Evolutionary conservation across 768 basidiomycete genomes (phyloP).

Genomic region (Tephrocybe sp.): DNA sequence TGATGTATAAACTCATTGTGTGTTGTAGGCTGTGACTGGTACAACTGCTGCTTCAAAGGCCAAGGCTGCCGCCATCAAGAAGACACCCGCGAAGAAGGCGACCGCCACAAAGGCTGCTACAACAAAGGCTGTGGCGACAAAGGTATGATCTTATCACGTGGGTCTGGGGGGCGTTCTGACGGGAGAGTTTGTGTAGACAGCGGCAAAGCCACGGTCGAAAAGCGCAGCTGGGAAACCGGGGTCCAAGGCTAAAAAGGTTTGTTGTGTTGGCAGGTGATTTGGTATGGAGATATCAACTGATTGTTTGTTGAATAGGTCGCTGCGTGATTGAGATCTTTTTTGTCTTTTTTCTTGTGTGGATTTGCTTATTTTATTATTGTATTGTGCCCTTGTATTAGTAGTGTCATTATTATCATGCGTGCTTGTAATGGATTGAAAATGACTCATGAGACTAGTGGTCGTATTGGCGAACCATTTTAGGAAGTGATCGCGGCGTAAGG

Average conservation of each 20-base stretch:
- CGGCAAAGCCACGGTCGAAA: constrained; percentile 29
- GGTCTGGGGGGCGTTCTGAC: not conserved
- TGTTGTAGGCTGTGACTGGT: constrained; percentile 50
- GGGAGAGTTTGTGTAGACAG: constrained; percentile 17
- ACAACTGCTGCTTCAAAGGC: constrained; percentile 38
- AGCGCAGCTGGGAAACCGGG: constrained; percentile 19
- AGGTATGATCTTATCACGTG: constrained; percentile 18
- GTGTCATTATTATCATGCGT: constrained; percentile 14
- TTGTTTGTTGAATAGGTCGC: constrained; percentile 14
- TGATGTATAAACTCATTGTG: not conserved
- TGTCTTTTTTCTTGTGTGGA: constrained; percentile 9
- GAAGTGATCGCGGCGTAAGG: not conserved
- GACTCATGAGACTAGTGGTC: too few species aligned
- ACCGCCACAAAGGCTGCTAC: constrained; percentile 26
- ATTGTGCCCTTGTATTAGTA: constrained; percentile 22
- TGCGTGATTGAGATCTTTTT: constrained; percentile 16
- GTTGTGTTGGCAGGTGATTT: constrained; percentile 11
- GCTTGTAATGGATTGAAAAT: not conserved
- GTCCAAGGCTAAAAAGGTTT: constrained; percentile 29
- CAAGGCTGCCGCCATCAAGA: constrained; percentile 35
- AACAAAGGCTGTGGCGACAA: constrained; percentile 26
- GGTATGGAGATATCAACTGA: constrained; percentile 2
- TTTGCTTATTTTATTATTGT: constrained; percentile 18
- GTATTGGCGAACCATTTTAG: not conserved
- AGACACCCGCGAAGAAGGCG: constrained; percentile 32